phyloP scores from a whole-genome alignment of 73 alveolate genomes.

The Urostyla sp. region DNA sequence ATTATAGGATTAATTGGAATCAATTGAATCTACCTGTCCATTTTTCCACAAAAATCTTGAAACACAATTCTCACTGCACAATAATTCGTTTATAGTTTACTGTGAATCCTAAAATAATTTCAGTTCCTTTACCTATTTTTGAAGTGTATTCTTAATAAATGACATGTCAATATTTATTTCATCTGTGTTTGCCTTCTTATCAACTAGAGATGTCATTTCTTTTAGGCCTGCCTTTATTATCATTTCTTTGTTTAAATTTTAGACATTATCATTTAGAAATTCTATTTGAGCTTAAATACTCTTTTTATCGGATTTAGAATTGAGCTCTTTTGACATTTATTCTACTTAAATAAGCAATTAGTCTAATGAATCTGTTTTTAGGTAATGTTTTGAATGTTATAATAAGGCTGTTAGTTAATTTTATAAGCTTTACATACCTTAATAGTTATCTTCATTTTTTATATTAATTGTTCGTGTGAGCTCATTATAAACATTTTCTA shows the following conservation, averaged over 20 bases:
- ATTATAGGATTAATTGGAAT: not conserved
- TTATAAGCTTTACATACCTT: conserved; percentile 16
- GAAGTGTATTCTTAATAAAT: conserved; percentile 19
- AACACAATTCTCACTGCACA: conserved; percentile 45
- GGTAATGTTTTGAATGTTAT: not conserved
- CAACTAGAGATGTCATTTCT: conserved; percentile 14
- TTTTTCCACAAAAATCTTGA: conserved; percentile 43
- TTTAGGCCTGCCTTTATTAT: conserved; percentile 25
- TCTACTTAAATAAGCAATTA: not conserved
- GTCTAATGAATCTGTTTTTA: conserved; percentile 1
- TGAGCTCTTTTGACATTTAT: conserved; percentile 7
- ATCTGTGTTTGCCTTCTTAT: conserved; percentile 32
- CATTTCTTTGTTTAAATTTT: conserved; percentile 9
- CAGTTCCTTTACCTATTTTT: conserved; percentile 16
- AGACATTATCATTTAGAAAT: conserved; percentile 12
- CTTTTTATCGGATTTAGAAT: conserved; percentile 18
- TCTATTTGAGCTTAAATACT: not conserved
- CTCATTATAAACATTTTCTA: conserved; percentile 2
- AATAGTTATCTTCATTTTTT: conserved; percentile 34
- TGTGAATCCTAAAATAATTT: not conserved
- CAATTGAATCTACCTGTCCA: conserved; percentile 6
- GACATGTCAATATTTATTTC: conserved; percentile 3
- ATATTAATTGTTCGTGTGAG: not conserved
- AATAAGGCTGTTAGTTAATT: not conserved
- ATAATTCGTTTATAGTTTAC: conserved; percentile 2